These are phyloP conservation scores for Myxozyma nipponensis DNA, from an alignment of 805 yeast genomes.

Conservation along the genomic window DNA sequence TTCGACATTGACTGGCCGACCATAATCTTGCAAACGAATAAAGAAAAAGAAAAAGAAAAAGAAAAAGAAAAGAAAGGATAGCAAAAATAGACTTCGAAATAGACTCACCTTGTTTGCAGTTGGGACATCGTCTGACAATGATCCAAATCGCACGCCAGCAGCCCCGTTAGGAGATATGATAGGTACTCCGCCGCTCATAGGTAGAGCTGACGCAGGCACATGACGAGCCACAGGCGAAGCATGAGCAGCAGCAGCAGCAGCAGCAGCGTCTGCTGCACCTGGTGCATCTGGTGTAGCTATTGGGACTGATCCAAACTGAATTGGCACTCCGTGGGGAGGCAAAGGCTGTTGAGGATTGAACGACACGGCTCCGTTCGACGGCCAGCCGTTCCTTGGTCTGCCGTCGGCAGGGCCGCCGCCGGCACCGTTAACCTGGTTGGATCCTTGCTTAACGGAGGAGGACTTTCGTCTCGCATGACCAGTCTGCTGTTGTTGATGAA, in stretches of 20 bases:
- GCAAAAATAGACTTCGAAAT: no score
- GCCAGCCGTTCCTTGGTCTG: background rate
- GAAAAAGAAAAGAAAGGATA: no score
- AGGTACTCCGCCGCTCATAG: background rate
- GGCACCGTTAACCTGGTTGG: no score
- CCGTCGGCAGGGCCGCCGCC: background rate
- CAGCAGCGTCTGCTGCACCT: background rate
- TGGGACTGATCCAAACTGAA: background rate
- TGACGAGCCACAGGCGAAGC: background rate
- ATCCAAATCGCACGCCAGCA: no score
- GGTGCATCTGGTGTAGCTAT: no score
- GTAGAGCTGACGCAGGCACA: no score
- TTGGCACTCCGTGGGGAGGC: background rate
- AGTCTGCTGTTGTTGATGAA: background rate
- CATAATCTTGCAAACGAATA: no score
- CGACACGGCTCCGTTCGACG: background rate
- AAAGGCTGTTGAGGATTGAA: background rate
- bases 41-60: no score
- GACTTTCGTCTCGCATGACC: background rate
- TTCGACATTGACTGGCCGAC: no score
- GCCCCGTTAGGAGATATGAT: no score
- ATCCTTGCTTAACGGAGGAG: background rate
- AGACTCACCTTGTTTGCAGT: no score
- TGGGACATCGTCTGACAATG: no score
- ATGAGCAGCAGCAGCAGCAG: background rate